Evolutionary conservation across 1,139 yeast species (phyloP).

Genomic region (Nakaseomyces sp.): DNA sequence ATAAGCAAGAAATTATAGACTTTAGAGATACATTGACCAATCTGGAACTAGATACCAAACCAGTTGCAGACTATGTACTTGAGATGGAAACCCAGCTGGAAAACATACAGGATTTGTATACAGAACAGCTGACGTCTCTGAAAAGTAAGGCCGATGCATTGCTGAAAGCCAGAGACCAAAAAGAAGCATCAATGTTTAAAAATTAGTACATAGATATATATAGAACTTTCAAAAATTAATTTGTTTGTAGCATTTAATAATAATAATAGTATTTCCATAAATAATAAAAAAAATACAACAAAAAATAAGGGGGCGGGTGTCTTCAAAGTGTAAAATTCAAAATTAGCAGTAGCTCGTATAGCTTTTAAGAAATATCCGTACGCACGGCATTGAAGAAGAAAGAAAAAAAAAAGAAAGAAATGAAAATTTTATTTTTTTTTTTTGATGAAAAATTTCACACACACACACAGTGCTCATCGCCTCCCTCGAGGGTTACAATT

Average conservation of each 20-base stretch:
- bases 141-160: background rate
- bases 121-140: background rate
- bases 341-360: conserved; percentile 5
- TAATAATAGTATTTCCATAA: too few species aligned
- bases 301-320: too few species aligned
- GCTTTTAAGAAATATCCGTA: background rate
- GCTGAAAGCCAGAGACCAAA: background rate
- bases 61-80: background rate
- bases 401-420: too few species aligned
- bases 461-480: background rate
- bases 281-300: too few species aligned
- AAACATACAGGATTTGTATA: background rate
- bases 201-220: background rate
- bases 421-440: background rate
- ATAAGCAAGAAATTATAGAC: conserved; percentile 19
- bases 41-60: background rate
- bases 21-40: conserved; percentile 5
- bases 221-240: too few species aligned
- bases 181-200: conserved; percentile 5
- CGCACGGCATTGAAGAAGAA: background rate
- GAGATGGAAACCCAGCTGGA: background rate
- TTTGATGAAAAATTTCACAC: background rate
- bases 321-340: too few species aligned
- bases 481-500: conserved; percentile 2
- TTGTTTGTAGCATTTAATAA: too few species aligned